Evolutionary conservation across 208 protist genomes (phyloP).

Genomic region (Leishmania lainsoni): DNA sequence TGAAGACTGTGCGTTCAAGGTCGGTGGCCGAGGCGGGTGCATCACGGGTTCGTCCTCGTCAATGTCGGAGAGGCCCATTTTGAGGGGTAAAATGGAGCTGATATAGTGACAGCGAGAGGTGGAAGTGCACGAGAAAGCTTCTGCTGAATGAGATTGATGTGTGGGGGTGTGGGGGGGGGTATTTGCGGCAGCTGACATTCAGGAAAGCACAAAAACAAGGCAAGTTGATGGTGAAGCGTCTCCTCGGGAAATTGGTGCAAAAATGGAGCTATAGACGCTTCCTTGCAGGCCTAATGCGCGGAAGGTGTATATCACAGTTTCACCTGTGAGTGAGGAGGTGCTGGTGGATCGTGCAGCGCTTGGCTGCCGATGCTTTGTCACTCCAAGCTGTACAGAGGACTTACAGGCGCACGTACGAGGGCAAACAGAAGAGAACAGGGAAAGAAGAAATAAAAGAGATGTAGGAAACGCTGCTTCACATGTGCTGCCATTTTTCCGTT

Average conservation of each 20-base stretch:
- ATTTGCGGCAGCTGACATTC: neutral
- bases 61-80: constrained; percentile 84
- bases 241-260: too few species aligned
- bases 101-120: neutral
- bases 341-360: neutral
- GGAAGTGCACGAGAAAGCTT: neutral
- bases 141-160: neutral
- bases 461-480: neutral
- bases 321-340: neutral
- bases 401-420: neutral
- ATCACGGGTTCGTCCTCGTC: constrained; percentile 62
- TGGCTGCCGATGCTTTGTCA: neutral
- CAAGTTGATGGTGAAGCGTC: too few species aligned
- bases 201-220: too few species aligned
- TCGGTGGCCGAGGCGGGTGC: constrained; percentile 6
- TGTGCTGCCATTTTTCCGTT: neutral
- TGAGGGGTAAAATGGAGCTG: neutral
- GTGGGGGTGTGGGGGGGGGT: neutral
- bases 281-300: neutral
- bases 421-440: neutral
- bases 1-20: constrained; percentile 2
- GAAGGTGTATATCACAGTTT: neutral
- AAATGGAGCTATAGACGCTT: neutral
- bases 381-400: neutral
- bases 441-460: neutral